Percentiles rank a stretch among this genome's conserved stretches.
phyloP scores from a whole-genome alignment of 2,329 filamentous ascomycete genomes.

The Neonectria ditissima region DNA sequence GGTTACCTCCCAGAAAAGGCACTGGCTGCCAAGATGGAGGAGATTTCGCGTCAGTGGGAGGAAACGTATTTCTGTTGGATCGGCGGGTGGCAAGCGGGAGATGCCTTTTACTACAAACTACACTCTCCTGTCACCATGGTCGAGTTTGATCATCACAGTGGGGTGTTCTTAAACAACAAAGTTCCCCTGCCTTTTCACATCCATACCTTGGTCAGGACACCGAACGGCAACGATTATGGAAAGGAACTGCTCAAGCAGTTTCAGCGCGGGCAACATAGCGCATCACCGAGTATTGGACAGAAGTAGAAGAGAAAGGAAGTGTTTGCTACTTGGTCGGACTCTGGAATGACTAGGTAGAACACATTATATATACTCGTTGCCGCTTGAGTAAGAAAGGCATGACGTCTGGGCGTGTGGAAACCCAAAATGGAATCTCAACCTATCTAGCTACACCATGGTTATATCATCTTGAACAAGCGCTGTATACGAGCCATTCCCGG shows the following conservation, averaged over 20 bases:
- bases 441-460: too few species aligned
- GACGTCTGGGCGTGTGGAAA: too few species aligned
- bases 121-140: conserved; percentile 79
- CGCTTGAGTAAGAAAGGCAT: neutral
- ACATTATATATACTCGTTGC: neutral
- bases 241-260: conserved; percentile 48
- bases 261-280: neutral
- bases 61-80: conserved; percentile 86
- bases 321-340: too few species aligned
- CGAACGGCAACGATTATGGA: conserved; percentile 82
- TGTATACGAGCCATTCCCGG: too few species aligned
- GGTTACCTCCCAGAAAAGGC: conserved; percentile 24
- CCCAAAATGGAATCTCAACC: too few species aligned
- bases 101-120: conserved; percentile 81
- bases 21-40: conserved; percentile 54
- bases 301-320: too few species aligned
- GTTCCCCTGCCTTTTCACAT: conserved; percentile 81
- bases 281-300: too few species aligned
- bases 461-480: too few species aligned
- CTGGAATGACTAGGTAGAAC: neutral
- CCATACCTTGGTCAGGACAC: conserved; percentile 77
- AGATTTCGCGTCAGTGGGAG: conserved; percentile 64
- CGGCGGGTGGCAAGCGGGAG: conserved; percentile 71
- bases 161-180: conserved; percentile 78
- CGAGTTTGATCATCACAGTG: conserved; percentile 83